These are phyloP conservation scores for Metarhizium robertsii DNA, from an alignment of 2,329 filamentous ascomycete species.

Conservation along the genomic window DNA sequence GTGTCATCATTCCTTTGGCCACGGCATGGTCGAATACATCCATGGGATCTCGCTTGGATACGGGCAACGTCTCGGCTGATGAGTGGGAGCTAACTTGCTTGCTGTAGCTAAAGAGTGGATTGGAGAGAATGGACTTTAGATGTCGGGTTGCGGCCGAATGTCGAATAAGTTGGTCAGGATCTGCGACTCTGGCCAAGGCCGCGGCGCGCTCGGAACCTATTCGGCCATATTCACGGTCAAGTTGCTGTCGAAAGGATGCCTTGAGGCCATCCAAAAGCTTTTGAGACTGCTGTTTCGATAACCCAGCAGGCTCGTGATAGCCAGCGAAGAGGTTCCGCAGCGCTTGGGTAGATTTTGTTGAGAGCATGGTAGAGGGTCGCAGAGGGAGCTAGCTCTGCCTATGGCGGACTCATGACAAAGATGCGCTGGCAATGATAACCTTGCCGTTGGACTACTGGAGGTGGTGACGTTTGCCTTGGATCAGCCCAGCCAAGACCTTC, in stretches of 20 bases:
- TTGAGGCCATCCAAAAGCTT: slow-evolving; percentile 48
- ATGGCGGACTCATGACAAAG: slow-evolving; percentile 6
- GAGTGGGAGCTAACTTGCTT: slow-evolving; percentile 14
- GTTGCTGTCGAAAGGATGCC: slow-evolving; percentile 45
- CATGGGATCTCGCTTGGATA: slow-evolving; percentile 34
- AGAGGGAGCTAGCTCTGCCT: slow-evolving; percentile 3
- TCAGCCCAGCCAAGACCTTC: neutral
- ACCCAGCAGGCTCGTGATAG: slow-evolving; percentile 42
- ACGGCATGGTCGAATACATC: slow-evolving; percentile 48
- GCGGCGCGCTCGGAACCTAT: slow-evolving; percentile 16
- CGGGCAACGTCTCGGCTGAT: neutral
- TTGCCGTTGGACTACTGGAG: neutral
- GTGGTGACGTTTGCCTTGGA: neutral
- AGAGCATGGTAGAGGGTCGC: slow-evolving; percentile 21
- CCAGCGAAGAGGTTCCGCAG: slow-evolving; percentile 30
- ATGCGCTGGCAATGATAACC: neutral
- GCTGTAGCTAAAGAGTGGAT: slow-evolving; percentile 41
- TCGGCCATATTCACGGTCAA: slow-evolving; percentile 48
- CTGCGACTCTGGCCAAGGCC: slow-evolving; percentile 10
- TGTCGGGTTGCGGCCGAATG: slow-evolving; percentile 33
- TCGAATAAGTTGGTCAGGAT: slow-evolving; percentile 20
- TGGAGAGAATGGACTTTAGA: slow-evolving; percentile 46
- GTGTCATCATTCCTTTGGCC: slow-evolving; percentile 46
- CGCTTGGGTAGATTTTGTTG: slow-evolving; percentile 27
- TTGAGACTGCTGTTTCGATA: slow-evolving; percentile 41